Base-by-base conservation (phyloP, 73 alveolate genomes). In the Breviolum minutum region DNA sequence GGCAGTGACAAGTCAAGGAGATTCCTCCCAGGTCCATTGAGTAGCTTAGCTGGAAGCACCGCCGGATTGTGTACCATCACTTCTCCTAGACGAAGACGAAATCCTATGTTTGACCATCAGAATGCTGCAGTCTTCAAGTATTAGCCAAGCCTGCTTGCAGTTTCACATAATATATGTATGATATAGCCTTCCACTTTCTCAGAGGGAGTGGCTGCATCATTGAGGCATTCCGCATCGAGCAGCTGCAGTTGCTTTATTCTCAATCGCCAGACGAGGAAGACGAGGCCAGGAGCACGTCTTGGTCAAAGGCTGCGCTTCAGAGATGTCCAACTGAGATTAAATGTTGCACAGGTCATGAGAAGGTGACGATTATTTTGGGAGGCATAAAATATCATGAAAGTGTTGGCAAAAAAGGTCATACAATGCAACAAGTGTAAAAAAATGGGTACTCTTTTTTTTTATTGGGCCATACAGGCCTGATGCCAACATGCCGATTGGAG, bases 401-500 rank as follows among this genome's bases (percentile, higher is more conserved):
- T 40, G 54, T 40, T 40, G 54, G 54, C 54, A 40, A 2, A 40
- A 40, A 2, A 40, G 0, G 54, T 40, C 54, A 40, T 40, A 40
- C 0, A 40, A 40, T 40, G 54, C 54, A 40, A 40, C 54, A 40
- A 40, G 54, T n/a, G n/a, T n/a, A n/a, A n/a, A n/a, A n/a, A n/a
- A n/a, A n/a, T n/a, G n/a, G n/a, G n/a, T n/a, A n/a, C n/a, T n/a
- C n/a, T n/a, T n/a, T n/a, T n/a, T n/a, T n/a, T n/a, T n/a, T n/a
- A n/a, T n/a, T n/a, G n/a, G n/a, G n/a, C n/a, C n/a, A n/a, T 30
- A 27, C 68, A 80, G 88, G 88, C 62, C 97, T n/a, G 22, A 90
- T 90, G 97, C 76, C 97, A 22, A 90, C 97, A 90, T 90, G 97
- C 64, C 97, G 97, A 24, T 74, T 90, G 66, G 97, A 90, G 74